A percentile compares a stretch with the other conserved stretches of the same genome.
phyloP scores from a whole-genome alignment of 352 stramenopile genomes.

The Globisporangium lucens region DNA sequence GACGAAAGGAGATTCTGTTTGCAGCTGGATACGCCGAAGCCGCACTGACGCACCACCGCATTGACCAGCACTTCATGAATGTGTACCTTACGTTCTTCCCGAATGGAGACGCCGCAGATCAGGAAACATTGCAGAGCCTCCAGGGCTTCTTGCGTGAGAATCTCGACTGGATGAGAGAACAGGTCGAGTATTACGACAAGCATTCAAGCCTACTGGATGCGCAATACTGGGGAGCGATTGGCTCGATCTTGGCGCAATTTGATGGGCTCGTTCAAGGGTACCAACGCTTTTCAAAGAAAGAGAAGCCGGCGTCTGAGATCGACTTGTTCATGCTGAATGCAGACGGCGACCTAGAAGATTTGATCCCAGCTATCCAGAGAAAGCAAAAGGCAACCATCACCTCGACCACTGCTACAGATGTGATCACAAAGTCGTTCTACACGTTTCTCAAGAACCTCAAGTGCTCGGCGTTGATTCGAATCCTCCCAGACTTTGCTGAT shows the following conservation, averaged over 20 bases:
- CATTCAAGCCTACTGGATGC: slow-evolving; percentile 18
- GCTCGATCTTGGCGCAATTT: slow-evolving; percentile 41
- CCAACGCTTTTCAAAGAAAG: slow-evolving; percentile 20
- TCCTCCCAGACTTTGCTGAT: slow-evolving; percentile 52
- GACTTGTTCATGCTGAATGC: slow-evolving; percentile 58
- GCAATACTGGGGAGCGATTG: slow-evolving; percentile 36
- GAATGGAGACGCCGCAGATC: slow-evolving; percentile 27
- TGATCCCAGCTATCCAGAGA: slow-evolving; percentile 36
- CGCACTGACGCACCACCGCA: slow-evolving; percentile 55
- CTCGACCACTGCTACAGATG: background rate
- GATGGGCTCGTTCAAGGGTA: slow-evolving; percentile 52
- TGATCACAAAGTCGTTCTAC: slow-evolving; percentile 32
- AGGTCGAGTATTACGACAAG: slow-evolving; percentile 26
- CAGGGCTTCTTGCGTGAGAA: slow-evolving; percentile 42
- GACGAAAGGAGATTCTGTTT: slow-evolving; percentile 39
- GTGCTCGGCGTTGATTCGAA: slow-evolving; percentile 73
- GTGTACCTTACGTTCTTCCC: slow-evolving; percentile 49
- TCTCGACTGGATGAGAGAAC: slow-evolving; percentile 39
- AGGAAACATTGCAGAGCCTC: slow-evolving; percentile 24
- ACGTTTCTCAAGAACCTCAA: slow-evolving; percentile 53
- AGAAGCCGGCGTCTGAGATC: slow-evolving; percentile 24
- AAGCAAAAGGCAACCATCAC: background rate
- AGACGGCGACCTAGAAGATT: slow-evolving; percentile 49
- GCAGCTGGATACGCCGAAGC: slow-evolving; percentile 60
- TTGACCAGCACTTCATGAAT: slow-evolving; percentile 62